phyloP scores from a whole-genome alignment of 2,329 filamentous ascomycete genomes.

The Lachnellula suecica region DNA sequence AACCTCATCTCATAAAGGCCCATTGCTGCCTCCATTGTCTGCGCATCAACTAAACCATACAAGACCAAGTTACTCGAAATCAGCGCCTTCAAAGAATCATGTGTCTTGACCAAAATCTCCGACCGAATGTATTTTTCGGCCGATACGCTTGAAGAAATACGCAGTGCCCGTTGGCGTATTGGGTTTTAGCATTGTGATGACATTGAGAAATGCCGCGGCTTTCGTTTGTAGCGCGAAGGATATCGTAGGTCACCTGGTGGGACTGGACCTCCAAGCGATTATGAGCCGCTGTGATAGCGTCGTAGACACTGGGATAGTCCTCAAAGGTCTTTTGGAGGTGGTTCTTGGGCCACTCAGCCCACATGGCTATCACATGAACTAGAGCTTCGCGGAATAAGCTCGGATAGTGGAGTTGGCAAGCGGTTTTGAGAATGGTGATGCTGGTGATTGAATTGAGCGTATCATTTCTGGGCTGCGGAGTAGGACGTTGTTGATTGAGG shows the following conservation, averaged over 20 bases:
- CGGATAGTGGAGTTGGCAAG: slow-evolving; percentile 8
- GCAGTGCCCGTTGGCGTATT: no score
- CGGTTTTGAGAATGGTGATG: background rate
- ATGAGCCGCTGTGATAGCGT: background rate
- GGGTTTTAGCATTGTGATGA: no score
- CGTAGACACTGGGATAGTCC: background rate
- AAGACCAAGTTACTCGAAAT: slow-evolving; percentile 10
- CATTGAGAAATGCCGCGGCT: no score
- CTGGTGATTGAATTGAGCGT: background rate
- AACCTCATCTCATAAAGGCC: slow-evolving; percentile 3
- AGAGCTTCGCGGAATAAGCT: slow-evolving; percentile 13
- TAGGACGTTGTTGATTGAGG: background rate
- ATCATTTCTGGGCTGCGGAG: background rate
- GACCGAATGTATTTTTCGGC: no score
- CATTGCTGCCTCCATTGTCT: background rate
- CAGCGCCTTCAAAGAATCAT: no score
- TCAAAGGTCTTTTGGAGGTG: no score
- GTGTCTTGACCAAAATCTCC: no score
- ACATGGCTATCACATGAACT: slow-evolving; percentile 12
- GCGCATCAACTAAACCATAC: no score
- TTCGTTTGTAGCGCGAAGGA: no score
- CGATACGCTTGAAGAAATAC: no score
- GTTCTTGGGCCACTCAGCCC: slow-evolving; percentile 8
- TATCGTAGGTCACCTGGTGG: no score
- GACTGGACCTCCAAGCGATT: no score